Evolutionary conservation across 148 eudicot species (phyloP).

Genomic region (Chenopodium berlandieri): DNA sequence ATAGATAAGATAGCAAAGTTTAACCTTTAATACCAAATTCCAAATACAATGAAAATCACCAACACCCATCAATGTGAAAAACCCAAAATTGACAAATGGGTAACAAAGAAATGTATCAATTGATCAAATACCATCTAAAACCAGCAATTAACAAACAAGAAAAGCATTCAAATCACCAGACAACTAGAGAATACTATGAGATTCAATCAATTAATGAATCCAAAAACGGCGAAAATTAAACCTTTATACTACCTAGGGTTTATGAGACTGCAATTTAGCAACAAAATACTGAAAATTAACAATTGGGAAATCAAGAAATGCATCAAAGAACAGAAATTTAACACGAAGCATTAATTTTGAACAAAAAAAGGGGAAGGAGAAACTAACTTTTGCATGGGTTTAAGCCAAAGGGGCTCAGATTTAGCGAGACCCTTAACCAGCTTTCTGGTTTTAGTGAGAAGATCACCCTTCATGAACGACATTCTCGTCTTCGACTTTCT

Average conservation of each 20-base stretch:
- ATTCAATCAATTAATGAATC: background rate
- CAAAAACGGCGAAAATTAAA: background rate
- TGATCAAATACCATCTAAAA: background rate
- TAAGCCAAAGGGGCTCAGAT: constrained; percentile 82
- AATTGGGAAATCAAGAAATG: constrained; percentile 18
- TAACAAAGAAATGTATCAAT: background rate
- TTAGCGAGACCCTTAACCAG: constrained; percentile 81
- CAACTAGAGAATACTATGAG: background rate
- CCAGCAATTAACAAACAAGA: background rate
- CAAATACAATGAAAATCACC: background rate
- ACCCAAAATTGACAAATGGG: background rate
- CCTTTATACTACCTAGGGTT: background rate
- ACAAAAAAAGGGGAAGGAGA: background rate
- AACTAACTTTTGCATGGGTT: constrained; percentile 82
- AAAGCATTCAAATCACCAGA: background rate
- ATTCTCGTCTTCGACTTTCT: constrained; percentile 32
- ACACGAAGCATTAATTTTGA: too few species aligned
- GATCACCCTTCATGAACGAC: constrained; percentile 85
- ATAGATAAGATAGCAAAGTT: background rate
- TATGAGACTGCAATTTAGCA: background rate
- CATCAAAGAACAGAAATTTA: background rate
- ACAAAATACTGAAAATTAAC: background rate
- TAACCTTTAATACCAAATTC: background rate
- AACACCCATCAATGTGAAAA: background rate
- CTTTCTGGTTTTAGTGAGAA: constrained; percentile 67